These are phyloP conservation scores for Marasmius fiardii DNA, from an alignment of 1,284 basidiomycete species.

Conservation along the genomic window DNA sequence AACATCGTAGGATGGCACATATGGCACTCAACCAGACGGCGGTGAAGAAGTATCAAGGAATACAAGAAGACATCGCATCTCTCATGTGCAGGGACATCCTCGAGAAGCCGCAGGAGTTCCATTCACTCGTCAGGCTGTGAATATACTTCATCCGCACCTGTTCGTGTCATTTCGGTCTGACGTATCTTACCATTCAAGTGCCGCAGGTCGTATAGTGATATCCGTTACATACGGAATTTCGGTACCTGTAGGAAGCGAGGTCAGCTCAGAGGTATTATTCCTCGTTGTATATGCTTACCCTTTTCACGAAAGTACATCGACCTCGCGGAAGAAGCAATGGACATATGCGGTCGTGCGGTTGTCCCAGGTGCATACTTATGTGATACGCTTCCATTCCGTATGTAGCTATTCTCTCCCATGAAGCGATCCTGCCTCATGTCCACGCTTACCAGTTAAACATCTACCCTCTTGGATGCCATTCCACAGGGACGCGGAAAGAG, in stretches of 20 bases:
- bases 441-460: conserved; percentile 9
- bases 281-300: neutral
- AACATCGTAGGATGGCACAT: conserved; percentile 22
- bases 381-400: conserved; percentile 22
- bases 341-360: conserved; percentile 16
- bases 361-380: conserved; percentile 23
- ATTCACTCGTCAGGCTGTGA: conserved; percentile 23
- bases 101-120: conserved; percentile 20
- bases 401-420: conserved; percentile 8
- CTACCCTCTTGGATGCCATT: conserved; percentile 14
- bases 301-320: conserved; percentile 19
- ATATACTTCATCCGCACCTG: conserved; percentile 6
- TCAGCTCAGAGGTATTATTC: conserved; percentile 14
- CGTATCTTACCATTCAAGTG: conserved; percentile 1
- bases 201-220: conserved; percentile 20
- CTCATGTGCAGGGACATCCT: conserved; percentile 18
- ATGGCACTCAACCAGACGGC: conserved; percentile 20
- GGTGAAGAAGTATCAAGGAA: conserved; percentile 20
- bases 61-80: conserved; percentile 20
- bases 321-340: conserved; percentile 22
- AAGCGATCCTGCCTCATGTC: neutral
- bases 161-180: neutral
- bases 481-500: neutral
- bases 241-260: conserved; percentile 10
- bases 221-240: conserved; percentile 24